Evolutionary conservation across 176 grass and related monocot species (phyloP), one percentile per base, ranked within the genome.

Genomic region (Pontederia crassipes): DNA sequence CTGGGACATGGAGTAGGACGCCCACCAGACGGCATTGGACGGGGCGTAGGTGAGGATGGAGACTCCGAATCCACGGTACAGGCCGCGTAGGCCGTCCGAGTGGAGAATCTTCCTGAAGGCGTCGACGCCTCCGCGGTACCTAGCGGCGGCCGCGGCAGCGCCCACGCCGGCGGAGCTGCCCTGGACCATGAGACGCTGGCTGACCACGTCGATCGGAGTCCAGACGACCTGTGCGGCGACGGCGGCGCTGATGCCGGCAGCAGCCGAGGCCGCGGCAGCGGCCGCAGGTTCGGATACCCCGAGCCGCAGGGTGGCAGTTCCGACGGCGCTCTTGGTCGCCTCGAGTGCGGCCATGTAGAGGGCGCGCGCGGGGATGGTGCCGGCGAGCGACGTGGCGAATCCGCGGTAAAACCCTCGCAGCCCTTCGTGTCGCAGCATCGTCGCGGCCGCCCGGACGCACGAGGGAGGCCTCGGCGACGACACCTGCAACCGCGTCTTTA

Each of bases 311-410:
- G 93, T 79, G n/a, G 87, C 79, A 16, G 93, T 72, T 0, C 93
- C 93, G 6, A 98, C 84, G 24, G 87, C 78, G 72, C 84, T 88
- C 79, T 98, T 98, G 73, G 93, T 98, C 54, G 79, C 77, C 80
- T 98, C 93, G 11, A 98, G 87, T 49, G 93, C 87, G 13, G 84
- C 84, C 93, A 98, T 98, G 74, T 98, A 98, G 53, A 98, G 87
- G 51, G 87, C 93, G 61, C 93, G 84, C 10, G 93, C 93, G 10
- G 93, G 93, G 2, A 98, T 68, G 10, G 87, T 98, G 46, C 93
- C 93, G 45, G 84, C 88, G 11, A 98, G 84, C 8, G 93, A 98
- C 5, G 93, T 89, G 60, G 81, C 81, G 68, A 98, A 92, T 0
- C 93, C 93, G 27, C 84, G 84, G 81, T 98, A 98, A 76, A 98